Conservation (phyloP, 352 stramenopile species). For the Hyaloperonospora arabidopsidis region DNA sequence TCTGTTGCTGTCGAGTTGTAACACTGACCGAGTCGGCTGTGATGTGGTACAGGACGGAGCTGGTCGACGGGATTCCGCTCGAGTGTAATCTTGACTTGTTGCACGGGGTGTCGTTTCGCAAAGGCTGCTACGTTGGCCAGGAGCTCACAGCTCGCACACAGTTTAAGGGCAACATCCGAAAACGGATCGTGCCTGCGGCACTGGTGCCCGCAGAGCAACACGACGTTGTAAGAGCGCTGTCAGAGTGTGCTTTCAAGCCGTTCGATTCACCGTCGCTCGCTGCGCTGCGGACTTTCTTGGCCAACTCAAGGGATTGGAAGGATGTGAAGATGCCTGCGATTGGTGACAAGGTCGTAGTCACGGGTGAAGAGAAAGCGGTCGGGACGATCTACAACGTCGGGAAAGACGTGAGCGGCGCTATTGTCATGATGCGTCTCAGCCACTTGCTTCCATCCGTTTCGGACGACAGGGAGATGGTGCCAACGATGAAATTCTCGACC, state of each 20-base stretch:
- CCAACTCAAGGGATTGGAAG: slow-evolving; percentile 25
- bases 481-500: slow-evolving; percentile 54
- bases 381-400: slow-evolving; percentile 46
- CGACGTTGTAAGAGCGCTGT: slow-evolving; percentile 46
- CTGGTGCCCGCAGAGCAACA: slow-evolving; percentile 44
- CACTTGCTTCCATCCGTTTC: slow-evolving; percentile 45
- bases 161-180: slow-evolving; percentile 86
- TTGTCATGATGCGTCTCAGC: slow-evolving; percentile 77
- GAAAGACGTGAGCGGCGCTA: slow-evolving; percentile 39
- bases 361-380: slow-evolving; percentile 49
- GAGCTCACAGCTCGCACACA: slow-evolving; percentile 91
- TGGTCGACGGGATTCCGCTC: slow-evolving; percentile 83
- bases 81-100: slow-evolving; percentile 91
- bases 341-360: slow-evolving; percentile 45
- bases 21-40: slow-evolving; percentile 5
- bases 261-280: slow-evolving; percentile 36
- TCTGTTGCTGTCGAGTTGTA: not conserved
- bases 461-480: slow-evolving; percentile 23
- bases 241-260: slow-evolving; percentile 48
- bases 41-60: slow-evolving; percentile 39
- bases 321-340: slow-evolving; percentile 18
- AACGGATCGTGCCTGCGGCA: slow-evolving; percentile 69
- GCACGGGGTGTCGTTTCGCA: slow-evolving; percentile 86
- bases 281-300: slow-evolving; percentile 41
- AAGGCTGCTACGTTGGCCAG: slow-evolving; percentile 94